Conservation (phyloP, 805 yeast species). For the Teunomyces aglyptinius region DNA sequence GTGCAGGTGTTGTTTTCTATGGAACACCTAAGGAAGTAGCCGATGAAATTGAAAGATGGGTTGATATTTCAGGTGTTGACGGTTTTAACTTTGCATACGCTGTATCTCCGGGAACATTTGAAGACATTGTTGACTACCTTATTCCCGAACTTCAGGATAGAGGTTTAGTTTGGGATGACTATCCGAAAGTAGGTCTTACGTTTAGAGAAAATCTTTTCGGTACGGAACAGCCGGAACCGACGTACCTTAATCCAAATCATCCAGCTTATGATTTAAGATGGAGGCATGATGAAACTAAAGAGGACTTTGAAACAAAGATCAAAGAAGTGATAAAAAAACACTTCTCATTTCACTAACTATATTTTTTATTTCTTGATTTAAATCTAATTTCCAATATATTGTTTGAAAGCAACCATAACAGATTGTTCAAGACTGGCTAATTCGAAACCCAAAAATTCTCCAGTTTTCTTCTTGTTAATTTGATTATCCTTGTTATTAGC, state of each 20-base stretch:
- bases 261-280: slow-evolving; percentile 24
- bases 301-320: slow-evolving; percentile 22
- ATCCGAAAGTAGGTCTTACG: slow-evolving; percentile 2
- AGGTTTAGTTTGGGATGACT: slow-evolving; percentile 6
- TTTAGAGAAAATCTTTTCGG: slow-evolving; percentile 25
- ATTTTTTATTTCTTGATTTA: not conserved
- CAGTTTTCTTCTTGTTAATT: slow-evolving; percentile 17
- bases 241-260: not conserved
- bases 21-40: slow-evolving; percentile 6
- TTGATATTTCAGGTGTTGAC: slow-evolving; percentile 1
- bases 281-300: slow-evolving; percentile 23
- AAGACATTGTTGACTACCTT: slow-evolving; percentile 4
- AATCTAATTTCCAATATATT: slow-evolving; percentile 5
- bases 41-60: slow-evolving; percentile 7
- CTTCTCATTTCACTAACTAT: slow-evolving; percentile 1
- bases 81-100: slow-evolving; percentile 7
- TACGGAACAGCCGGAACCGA: slow-evolving; percentile 17
- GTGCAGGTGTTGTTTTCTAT: slow-evolving; percentile 4
- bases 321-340: not conserved
- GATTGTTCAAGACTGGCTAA: slow-evolving; percentile 18
- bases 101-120: slow-evolving; percentile 4
- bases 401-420: slow-evolving; percentile 23
- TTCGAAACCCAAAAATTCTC: slow-evolving; percentile 17
- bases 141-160: slow-evolving; percentile 1
- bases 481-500: slow-evolving; percentile 4